Base-by-base conservation (phyloP, 768 basidiomycete genomes). In the Auricularia sp. region DNA sequence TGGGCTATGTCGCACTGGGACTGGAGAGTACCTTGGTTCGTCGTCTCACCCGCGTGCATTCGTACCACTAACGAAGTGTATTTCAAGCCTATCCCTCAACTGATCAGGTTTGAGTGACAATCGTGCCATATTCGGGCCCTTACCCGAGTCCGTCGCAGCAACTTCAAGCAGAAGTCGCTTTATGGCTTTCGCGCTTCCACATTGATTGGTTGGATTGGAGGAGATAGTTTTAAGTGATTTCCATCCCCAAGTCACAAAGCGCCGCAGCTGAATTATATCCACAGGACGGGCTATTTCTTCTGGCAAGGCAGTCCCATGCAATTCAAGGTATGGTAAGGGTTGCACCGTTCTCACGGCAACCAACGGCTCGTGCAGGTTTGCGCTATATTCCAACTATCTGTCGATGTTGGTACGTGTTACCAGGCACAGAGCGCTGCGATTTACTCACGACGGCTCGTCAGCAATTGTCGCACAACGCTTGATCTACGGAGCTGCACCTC, bases 121-220 rank as follows among this genome's bases (percentile, higher is more conserved):
- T 39, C 6, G 37, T 24, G 11, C 3, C 29, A 14, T 24, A 14
- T 47, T 6, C 16, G 35, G 37, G 14, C 29, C 6, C 33, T 11
- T 13, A 51, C 65, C 29, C 58, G 29, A 29, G 29, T 35, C 16
- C 62, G 11, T 63, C 35, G 13, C 70, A 93, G 92, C 71, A 94
- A 94, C 70, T 88, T 87, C 73, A 85, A 84, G 63, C 88, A 86
- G 70, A 83, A 83, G 51, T 92, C 92, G 2, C 73, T 94, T 59
- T 92, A 92, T 74, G 92, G 92, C 42, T 94, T 94, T 75, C 84
- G 91, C 39, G 82, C 84, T 74, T 90, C 90, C 6, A 94, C 92
- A 2, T 74, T 94, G 61, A 71, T 92, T 42, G 92, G 92, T 36
- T 93, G 92, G 92, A 77, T 84, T 58, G 90, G 88, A 65, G 92